Percentiles rank a stretch among this genome's conserved stretches.
These are phyloP conservation scores for Chalciporus piperatus DNA, from an alignment of 768 basidiomycete genomes.

Conservation along the genomic window DNA sequence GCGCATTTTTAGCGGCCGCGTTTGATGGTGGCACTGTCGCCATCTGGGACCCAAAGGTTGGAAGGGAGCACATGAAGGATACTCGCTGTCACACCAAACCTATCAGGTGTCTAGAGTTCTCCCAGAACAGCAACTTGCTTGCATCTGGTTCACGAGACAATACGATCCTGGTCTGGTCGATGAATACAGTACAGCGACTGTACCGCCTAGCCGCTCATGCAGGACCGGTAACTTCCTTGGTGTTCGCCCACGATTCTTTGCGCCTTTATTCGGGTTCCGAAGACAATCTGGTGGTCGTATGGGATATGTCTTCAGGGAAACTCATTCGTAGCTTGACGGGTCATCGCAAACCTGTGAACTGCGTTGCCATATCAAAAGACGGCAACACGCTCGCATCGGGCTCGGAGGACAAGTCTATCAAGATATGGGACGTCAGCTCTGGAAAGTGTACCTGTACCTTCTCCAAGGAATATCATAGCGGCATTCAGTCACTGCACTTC, in stretches of 20 bases:
- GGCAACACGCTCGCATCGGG: constrained; percentile 18
- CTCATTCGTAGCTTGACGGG: constrained; percentile 12
- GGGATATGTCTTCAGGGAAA: constrained; percentile 9
- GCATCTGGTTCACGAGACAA: constrained; percentile 12
- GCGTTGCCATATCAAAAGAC: constrained; percentile 20
- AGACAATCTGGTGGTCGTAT: constrained; percentile 15
- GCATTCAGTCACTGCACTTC: constrained; percentile 15
- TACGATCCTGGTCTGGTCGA: constrained; percentile 18
- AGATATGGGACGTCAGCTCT: constrained; percentile 19
- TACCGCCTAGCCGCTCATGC: constrained; percentile 9
- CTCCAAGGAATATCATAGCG: constrained; percentile 12
- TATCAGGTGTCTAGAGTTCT: constrained; percentile 14
- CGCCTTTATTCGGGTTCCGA: constrained; percentile 19
- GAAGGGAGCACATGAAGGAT: constrained; percentile 11
- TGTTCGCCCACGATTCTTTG: constrained; percentile 11
- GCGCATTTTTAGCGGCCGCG: constrained; percentile 10
- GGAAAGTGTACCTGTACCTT: constrained; percentile 16
- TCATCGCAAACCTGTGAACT: constrained; percentile 14
- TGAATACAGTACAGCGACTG: constrained; percentile 1
- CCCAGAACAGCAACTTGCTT: constrained; percentile 1
- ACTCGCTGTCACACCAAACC: background rate
- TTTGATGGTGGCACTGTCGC: constrained; percentile 6
- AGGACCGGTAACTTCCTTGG: constrained; percentile 10
- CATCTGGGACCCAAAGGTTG: constrained; percentile 14
- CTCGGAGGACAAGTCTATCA: constrained; percentile 24